Conservation (phyloP, 2,329 filamentous ascomycete genomes). For the Tympanopsis confertula region DNA sequence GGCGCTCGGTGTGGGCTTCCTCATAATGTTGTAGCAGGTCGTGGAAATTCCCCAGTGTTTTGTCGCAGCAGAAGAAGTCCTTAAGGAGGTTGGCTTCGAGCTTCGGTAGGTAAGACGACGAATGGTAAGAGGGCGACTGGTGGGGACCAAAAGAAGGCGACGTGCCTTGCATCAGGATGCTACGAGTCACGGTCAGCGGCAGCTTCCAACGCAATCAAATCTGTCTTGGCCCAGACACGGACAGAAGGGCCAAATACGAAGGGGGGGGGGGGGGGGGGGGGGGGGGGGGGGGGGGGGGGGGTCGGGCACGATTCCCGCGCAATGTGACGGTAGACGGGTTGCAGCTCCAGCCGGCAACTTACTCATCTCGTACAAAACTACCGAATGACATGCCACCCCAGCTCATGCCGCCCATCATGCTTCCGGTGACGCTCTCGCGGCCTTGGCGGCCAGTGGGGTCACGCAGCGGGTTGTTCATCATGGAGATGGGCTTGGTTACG, state of each 20-base stretch:
- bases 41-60: conserved; percentile 80
- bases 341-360: conserved; percentile 32
- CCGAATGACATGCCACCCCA: conserved; percentile 95
- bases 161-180: conserved; percentile 92
- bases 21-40: conserved; percentile 95
- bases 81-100: conserved; percentile 96
- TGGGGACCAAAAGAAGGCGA: conserved; percentile 72
- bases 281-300: conserved; percentile 6
- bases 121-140: conserved; percentile 87
- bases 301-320: conserved; percentile 4
- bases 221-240: background rate
- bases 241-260: conserved; percentile 3
- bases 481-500: conserved; percentile 48
- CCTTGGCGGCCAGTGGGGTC: conserved; percentile 46
- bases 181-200: conserved; percentile 26
- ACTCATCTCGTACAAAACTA: conserved; percentile 97
- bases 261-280: conserved; percentile 8
- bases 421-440: conserved; percentile 51
- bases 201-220: background rate
- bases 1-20: conserved; percentile 67
- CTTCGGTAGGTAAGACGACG: conserved; percentile 90
- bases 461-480: conserved; percentile 51
- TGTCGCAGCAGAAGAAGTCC: conserved; percentile 90
- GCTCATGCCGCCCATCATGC: conserved; percentile 74
- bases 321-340: conserved; percentile 6